phyloP scores from a whole-genome alignment of 2,329 filamentous ascomycete species.

The Fusarium brevicatenulatum region DNA sequence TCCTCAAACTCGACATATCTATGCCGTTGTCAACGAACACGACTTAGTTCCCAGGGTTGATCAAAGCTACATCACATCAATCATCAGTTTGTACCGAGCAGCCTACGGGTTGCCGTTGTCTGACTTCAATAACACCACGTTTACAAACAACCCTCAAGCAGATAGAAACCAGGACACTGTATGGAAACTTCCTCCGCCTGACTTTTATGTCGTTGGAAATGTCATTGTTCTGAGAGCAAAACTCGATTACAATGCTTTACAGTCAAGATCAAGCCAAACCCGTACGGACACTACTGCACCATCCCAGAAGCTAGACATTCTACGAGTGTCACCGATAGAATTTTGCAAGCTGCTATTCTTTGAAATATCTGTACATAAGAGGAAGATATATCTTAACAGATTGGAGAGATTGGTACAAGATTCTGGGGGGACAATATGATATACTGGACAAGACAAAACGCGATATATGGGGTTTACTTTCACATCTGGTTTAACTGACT shows the following conservation, averaged over 20 bases:
- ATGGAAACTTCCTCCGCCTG: background rate
- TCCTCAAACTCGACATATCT: constrained; percentile 4
- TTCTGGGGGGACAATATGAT: background rate
- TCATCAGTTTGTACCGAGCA: constrained; percentile 35
- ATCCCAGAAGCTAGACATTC: background rate
- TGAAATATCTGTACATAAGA: constrained; percentile 37
- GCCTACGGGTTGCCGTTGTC: constrained; percentile 6
- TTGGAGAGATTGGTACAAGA: constrained; percentile 3
- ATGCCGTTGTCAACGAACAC: constrained; percentile 38
- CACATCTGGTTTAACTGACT: background rate
- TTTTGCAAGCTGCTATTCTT: constrained; percentile 35
- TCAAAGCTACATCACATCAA: constrained; percentile 27
- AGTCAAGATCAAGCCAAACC: background rate
- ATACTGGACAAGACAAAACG: background rate
- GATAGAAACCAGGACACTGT: rapidly evolving
- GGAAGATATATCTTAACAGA: constrained; percentile 29
- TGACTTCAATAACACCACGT: rapidly evolving
- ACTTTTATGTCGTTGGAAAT: background rate
- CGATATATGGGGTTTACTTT: background rate
- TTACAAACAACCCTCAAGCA: background rate
- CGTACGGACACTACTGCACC: background rate
- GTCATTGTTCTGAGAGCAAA: background rate
- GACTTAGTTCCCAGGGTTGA: constrained; percentile 39
- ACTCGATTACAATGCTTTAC: background rate
- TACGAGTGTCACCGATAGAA: background rate